Evolutionary conservation across 1,284 basidiomycete genomes (phyloP).

Genomic region (Cronartium quercuum): DNA sequence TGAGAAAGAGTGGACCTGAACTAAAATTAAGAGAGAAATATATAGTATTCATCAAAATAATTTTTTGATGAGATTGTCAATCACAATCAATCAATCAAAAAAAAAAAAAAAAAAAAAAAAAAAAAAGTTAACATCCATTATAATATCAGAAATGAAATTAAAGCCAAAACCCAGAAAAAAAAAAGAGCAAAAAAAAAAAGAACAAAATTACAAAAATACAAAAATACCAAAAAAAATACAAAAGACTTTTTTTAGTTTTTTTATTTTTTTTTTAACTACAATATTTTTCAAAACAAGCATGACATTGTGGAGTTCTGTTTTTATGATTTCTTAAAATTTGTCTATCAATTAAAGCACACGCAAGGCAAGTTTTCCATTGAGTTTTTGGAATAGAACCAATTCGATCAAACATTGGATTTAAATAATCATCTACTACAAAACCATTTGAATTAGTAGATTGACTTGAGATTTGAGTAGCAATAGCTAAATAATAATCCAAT

Average conservation of each 20-base stretch:
- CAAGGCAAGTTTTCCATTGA: constrained; percentile 21
- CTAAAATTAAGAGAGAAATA: too few relatives aligned
- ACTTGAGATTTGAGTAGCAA: constrained; percentile 15
- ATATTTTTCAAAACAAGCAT: constrained; percentile 24
- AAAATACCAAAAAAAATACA: background rate
- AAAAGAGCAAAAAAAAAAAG: too few relatives aligned
- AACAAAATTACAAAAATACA: background rate
- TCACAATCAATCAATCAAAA: too few relatives aligned
- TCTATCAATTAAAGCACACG: constrained; percentile 25
- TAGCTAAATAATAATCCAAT: constrained; percentile 5
- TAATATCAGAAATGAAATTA: too few relatives aligned
- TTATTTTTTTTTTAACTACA: constrained; percentile 1
- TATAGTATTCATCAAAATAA: too few relatives aligned
- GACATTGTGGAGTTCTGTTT: constrained; percentile 8
- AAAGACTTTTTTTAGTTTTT: background rate
- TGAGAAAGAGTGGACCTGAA: too few relatives aligned
- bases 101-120: too few relatives aligned
- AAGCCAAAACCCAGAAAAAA: too few relatives aligned
- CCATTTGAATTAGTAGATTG: background rate
- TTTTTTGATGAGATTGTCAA: too few relatives aligned
- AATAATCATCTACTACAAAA: background rate
- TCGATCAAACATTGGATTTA: constrained; percentile 2
- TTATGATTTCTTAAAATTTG: constrained; percentile 10
- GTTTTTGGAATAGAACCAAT: constrained; percentile 4
- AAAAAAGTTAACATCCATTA: too few relatives aligned